Base-by-base conservation (phyloP, 306 rosid genomes). In the Lagenaria siceraria region DNA sequence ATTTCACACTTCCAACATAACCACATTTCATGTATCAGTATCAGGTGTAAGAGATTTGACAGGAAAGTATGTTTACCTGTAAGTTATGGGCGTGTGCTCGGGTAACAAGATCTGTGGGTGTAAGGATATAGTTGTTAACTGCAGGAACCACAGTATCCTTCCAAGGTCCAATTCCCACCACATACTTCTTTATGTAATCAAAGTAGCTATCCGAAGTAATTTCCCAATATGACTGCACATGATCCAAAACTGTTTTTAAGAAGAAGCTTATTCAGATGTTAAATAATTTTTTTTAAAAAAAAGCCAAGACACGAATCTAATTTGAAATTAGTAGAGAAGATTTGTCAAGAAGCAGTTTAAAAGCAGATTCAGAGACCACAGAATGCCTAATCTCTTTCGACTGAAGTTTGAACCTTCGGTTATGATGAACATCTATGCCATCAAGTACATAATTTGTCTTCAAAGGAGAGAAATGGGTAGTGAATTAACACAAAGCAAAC, bases 141-240 rank as follows among this genome's bases (percentile, higher is more conserved):
- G 43, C 92, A 56, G 98, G 90, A 42, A 89, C 97, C 46, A 93
- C 42, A 0, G 97, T 91, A 76, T 93, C 98, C 83, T 93, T 93
- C 98, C 97, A 91, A 59, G 97, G 98, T 78, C 98, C 98, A 76
- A 93, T 93, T 64, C 98, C 98, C 24, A 91, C 89, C 60, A 91
- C 96, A 83, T 91, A 89, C 22, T 89, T 72, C 46, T 85, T 88
- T 60, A 93, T 93, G 84, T 83, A 93, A 83, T 79, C 81, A 18
- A 93, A 77, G 83, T 93, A 93, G 33, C 54, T 36, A 83, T 91
- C 96, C 18, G 97, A 93, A 64, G 92, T 93, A 72, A 93, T 93
- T 81, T 93, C 96, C 96, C 92, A 91, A 78, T 91, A 93, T 19
- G 98, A 81, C 97, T 93, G 96, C 92, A 86, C 73, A 75, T 76